Base-by-base conservation (phyloP, 108 stramenopile genomes). In the Craspedostauros australis region DNA sequence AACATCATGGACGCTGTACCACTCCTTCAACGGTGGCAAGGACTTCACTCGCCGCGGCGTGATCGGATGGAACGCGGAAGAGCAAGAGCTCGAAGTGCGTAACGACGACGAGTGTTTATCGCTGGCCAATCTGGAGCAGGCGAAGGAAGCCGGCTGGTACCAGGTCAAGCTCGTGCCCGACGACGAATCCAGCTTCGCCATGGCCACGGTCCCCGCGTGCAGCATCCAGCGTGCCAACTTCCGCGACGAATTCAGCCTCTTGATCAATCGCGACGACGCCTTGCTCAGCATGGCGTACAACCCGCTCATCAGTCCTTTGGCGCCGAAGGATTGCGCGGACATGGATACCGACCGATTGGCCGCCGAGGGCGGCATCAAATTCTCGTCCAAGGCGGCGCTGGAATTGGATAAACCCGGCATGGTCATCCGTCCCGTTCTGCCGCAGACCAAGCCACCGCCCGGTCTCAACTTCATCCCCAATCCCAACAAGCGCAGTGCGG, bases 231-330 rank as follows among this genome's bases (percentile, higher is more conserved):
- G 80, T 22, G 69, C 80, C 32, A 82, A 82, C 46, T 82, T 77
- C 41, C 74, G 82, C n/a, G 88, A 90, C 39, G 77, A 84, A 60
- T 72, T 86, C 40, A 60, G 54, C 0, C 27, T 90, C 7, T 79
- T 80, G 5, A 55, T 90, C 36, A 68, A 75, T 14, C 68, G 69
- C 21, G 57, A 56, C 15, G 84, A 64, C 5, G 64, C 67, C 42
- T 46, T 82, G 33, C 62, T 79, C 18, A 71, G 77, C 24, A 64
- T 90, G 21, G 67, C 84, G 3, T 90, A 86, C 48, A 69, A 57
- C 22, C 88, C 88, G 16, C 49, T 90, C 18, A 79, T 87, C 23
- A 84, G 82, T 42, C 79, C 89, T 3, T 60, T 91, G 64, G 89
- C 89, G 16, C 70, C 83, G 36, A 75, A 69, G 39, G 46, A 75